Evolutionary conservation across 495 filamentous ascomycete genomes (phyloP), one percentile per base, ranked within the genome.

Genomic region (Xylaria longipes): DNA sequence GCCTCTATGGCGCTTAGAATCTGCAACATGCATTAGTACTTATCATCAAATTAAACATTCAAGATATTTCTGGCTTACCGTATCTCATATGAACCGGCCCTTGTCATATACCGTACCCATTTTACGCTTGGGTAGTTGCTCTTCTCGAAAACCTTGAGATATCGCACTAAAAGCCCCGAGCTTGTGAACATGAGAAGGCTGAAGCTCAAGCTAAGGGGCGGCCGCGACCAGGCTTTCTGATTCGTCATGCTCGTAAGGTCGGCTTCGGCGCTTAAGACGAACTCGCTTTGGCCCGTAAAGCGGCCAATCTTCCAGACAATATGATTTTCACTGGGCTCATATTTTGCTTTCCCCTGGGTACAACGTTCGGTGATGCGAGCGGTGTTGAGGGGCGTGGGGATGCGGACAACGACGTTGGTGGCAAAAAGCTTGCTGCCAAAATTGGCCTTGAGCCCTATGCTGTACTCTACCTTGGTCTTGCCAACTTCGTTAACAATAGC

Each of bases 121-220:
- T 99, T 99, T 12, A 99, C 97, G 75, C 93, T 97, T 69, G 92
- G 95, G 79, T 99, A 99, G 82, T 98, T 98, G 79, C 87, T 94
- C 90, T 99, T 99, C 87, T 99, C 97, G 84, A 99, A 99, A 33
- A 99, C 97, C 84, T 99, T 99, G 70, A 99, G 83, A 82, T 99
- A 99, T 52, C 97, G 83, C 62, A 99, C 97, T 73, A 99, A 78
- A 75, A 99, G 80, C 20, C 96, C 97, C 1, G 90, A 93, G 77
- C 92, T 95, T 45, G 97, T 99, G 81, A 99, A 99, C 97, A 99
- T 99, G 75, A 99, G 84, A 75, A 99, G 81, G 68, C 90, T 93
- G 77, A 99, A 99, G 80, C 86, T 95, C 80, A 99, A 82, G 76
- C 90, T 97, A 71, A 99, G 83, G 41, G 97, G 97, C 69, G 97